Evolutionary conservation across 306 rosid species (phyloP), one percentile per base, ranked within the genome.

Genomic region (Lathyrus tuberosus): DNA sequence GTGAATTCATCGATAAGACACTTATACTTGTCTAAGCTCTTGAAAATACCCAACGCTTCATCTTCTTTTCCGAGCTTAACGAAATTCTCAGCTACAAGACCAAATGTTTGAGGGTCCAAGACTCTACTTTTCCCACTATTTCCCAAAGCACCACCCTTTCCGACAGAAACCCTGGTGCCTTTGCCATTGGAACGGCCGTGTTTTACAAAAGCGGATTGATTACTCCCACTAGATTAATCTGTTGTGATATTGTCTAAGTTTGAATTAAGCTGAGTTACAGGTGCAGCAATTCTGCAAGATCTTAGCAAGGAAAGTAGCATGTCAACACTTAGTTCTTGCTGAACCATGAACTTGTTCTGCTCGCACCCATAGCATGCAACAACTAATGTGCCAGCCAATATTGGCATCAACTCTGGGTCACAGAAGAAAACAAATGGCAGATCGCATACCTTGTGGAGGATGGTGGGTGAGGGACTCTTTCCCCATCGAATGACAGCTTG

Each of bases 401-500:
- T 62, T n/a, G 98, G 98, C 98, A 94, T 94, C 84, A 94, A 85
- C 76, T 90, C 96, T 0, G 98, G 92, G 82, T 94, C 98, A 46
- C 97, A 90, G 86, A 94, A 94, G 98, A 94, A 90, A 51, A 86
- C 82, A 5, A 94, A 94, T 3, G 98, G 98, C 28, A 94, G 82
- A 85, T 94, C 98, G 71, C 98, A 94, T 52, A 94, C 90, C 96
- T 94, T 94, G 78, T 94, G 97, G 56, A 94, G 91, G 74, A 94
- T 89, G 62, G 97, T 94, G 69, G 98, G 98, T 69, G 97, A 88
- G 63, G 98, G 98, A 72, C 97, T 84, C 82, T 88, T 91, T 78
- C 97, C 98, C 98, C 98, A 90, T 65, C 95, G 80, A 74, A 94
- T 96, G 76, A 94, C 98, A 11, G 97, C 95, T 79, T 94, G 98